Conservation (phyloP, 2,329 filamentous ascomycete species). For the Claviceps pazoutovae region DNA sequence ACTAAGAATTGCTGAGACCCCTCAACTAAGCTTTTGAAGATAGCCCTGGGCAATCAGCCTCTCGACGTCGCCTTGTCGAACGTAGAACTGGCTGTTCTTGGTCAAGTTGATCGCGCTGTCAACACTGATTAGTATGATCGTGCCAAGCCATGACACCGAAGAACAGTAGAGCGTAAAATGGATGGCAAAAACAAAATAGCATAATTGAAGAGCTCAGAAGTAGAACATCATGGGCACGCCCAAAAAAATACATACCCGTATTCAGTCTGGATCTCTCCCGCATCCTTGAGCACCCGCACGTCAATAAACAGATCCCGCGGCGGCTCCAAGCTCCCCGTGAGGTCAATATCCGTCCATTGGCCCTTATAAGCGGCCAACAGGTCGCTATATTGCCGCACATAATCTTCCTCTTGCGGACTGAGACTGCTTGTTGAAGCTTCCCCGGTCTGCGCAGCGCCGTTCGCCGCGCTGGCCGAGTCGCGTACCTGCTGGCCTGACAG, state of each 20-base stretch:
- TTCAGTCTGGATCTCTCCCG: constrained; percentile 96
- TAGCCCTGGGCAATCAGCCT: constrained; percentile 89
- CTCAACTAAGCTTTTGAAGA: constrained; percentile 73
- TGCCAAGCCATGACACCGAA: too few relatives aligned
- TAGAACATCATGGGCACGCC: not conserved
- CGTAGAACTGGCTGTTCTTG: constrained; percentile 97
- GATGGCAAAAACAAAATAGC: not conserved
- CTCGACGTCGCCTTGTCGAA: constrained; percentile 90
- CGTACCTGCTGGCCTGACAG: constrained; percentile 42
- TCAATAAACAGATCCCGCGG: constrained; percentile 96
- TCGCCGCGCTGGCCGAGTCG: constrained; percentile 20
- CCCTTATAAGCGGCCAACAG: constrained; percentile 93
- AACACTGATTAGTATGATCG: constrained; percentile 10
- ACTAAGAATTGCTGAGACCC: not conserved
- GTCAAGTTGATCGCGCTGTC: constrained; percentile 81
- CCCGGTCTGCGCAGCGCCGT: constrained; percentile 21
- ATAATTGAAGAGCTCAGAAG: too few relatives aligned
- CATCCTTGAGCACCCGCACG: constrained; percentile 88
- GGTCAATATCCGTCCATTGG: constrained; percentile 94
- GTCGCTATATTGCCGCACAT: constrained; percentile 82
- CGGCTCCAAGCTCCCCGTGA: constrained; percentile 86
- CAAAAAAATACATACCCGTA: constrained; percentile 52
- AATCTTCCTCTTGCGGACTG: constrained; percentile 93
- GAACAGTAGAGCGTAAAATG: not conserved
- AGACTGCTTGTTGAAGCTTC: constrained; percentile 56